These are phyloP conservation scores for Porcisia hertigi DNA, from an alignment of 208 protist genomes.

Conservation along the genomic window DNA sequence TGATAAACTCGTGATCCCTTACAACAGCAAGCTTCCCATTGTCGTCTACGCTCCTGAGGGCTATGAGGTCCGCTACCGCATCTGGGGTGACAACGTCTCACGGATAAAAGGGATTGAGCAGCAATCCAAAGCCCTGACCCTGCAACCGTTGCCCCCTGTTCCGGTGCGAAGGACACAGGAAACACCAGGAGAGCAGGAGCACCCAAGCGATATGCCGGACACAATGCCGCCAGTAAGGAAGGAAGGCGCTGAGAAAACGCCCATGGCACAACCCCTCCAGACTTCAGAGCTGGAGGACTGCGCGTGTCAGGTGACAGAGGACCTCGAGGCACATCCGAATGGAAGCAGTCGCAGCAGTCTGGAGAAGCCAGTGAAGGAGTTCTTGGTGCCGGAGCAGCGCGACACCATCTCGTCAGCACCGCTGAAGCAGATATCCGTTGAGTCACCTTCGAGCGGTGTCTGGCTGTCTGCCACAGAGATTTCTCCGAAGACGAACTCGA, in stretches of 20 bases:
- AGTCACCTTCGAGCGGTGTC: background rate
- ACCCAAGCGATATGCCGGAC: background rate
- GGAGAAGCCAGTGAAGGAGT: background rate
- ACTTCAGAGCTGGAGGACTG: background rate
- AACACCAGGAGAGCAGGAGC: background rate
- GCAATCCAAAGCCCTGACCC: background rate
- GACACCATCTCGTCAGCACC: slow-evolving; percentile 12
- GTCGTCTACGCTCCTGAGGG: slow-evolving; percentile 60
- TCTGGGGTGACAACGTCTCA: slow-evolving; percentile 39
- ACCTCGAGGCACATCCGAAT: background rate
- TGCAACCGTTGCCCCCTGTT: background rate
- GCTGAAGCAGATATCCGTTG: slow-evolving; percentile 9
- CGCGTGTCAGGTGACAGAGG: background rate
- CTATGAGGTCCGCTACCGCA: slow-evolving; percentile 48
- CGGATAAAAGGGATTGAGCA: background rate
- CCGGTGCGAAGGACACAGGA: background rate
- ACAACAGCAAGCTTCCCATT: slow-evolving; percentile 56
- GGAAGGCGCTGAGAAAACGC: background rate
- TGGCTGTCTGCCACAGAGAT: slow-evolving; percentile 10
- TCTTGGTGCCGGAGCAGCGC: slow-evolving; percentile 8
- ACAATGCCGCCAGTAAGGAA: background rate
- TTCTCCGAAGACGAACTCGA: background rate
- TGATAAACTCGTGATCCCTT: slow-evolving; percentile 28
- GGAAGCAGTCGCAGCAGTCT: background rate
- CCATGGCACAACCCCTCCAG: background rate